Conservation (phyloP, 108 stramenopile species). For the Cylindrotheca closterium region DNA sequence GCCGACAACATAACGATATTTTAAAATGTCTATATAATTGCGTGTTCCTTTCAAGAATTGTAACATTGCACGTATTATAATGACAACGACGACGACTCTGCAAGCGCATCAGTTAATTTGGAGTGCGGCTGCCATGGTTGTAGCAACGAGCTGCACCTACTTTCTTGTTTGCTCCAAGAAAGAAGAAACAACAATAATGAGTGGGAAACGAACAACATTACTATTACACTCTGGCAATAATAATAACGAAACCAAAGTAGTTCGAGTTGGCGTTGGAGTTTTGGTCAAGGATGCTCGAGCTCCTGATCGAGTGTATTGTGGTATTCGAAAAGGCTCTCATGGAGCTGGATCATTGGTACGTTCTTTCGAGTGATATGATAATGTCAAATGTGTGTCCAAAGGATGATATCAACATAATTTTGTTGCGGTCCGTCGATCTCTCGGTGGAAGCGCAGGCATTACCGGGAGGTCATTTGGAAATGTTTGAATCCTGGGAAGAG, state of each 20-base stretch:
- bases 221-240: not conserved
- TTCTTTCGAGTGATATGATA: constrained; percentile 1
- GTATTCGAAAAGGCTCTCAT: constrained; percentile 79
- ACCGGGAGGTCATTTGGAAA: constrained; percentile 87
- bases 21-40: too few relatives aligned
- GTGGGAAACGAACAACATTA: too few relatives aligned
- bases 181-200: too few relatives aligned
- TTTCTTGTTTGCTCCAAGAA: too few relatives aligned
- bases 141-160: too few relatives aligned
- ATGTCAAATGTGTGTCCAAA: not conserved
- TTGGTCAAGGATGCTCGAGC: constrained; percentile 55
- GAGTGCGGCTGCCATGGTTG: too few relatives aligned
- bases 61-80: too few relatives aligned
- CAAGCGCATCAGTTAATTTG: too few relatives aligned
- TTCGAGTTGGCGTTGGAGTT: constrained; percentile 84
- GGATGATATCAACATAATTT: too few relatives aligned
- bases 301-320: constrained; percentile 58
- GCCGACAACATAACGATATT: too few relatives aligned
- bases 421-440: not conserved
- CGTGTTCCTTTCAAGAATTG: too few relatives aligned
- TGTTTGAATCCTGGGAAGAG: constrained; percentile 85
- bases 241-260: constrained; percentile 19
- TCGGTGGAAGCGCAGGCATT: constrained; percentile 30
- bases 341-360: constrained; percentile 52
- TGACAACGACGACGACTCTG: too few relatives aligned